phyloP scores from a whole-genome alignment of 768 basidiomycete species.

The Xanthoconium stramineum region DNA sequence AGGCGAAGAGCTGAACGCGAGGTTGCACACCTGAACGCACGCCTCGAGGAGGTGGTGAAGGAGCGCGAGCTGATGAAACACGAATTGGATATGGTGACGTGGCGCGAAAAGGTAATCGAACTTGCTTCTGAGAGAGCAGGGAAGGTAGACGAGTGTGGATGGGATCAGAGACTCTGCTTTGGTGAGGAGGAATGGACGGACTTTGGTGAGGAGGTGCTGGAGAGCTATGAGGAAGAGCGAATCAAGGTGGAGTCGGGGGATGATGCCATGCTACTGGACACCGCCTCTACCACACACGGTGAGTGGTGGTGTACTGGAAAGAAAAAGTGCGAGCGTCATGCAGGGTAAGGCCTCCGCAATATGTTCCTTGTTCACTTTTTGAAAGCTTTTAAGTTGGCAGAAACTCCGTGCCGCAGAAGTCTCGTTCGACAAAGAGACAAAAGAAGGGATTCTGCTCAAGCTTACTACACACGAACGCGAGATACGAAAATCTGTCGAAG shows the following conservation, averaged over 20 bases:
- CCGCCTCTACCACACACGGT: slow-evolving; percentile 27
- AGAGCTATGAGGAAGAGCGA: slow-evolving; percentile 61
- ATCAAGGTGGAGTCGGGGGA: slow-evolving; percentile 31
- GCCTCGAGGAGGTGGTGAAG: slow-evolving; percentile 55
- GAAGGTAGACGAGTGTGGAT: slow-evolving; percentile 72
- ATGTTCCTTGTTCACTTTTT: neutral
- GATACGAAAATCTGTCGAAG: slow-evolving; percentile 74
- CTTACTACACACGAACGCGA: slow-evolving; percentile 76
- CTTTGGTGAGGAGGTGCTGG: slow-evolving; percentile 61
- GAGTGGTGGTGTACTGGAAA: slow-evolving; percentile 83
- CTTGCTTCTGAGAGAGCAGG: slow-evolving; percentile 67
- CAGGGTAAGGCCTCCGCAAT: slow-evolving; percentile 47
- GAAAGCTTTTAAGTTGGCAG: slow-evolving; percentile 61
- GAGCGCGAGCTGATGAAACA: slow-evolving; percentile 63
- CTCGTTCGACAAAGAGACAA: slow-evolving; percentile 70
- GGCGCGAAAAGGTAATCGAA: slow-evolving; percentile 67
- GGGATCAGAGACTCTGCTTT: slow-evolving; percentile 83
- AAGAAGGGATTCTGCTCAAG: slow-evolving; percentile 61
- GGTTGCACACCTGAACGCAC: slow-evolving; percentile 47
- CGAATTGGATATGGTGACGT: slow-evolving; percentile 64
- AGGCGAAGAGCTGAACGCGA: slow-evolving; percentile 56
- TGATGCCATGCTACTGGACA: slow-evolving; percentile 40
- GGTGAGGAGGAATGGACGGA: slow-evolving; percentile 79
- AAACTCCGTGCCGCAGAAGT: slow-evolving; percentile 69
- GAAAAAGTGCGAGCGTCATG: slow-evolving; percentile 74